These are phyloP conservation scores for Phialophora expanda DNA, from an alignment of 2,329 filamentous ascomycete genomes.

Conservation along the genomic window DNA sequence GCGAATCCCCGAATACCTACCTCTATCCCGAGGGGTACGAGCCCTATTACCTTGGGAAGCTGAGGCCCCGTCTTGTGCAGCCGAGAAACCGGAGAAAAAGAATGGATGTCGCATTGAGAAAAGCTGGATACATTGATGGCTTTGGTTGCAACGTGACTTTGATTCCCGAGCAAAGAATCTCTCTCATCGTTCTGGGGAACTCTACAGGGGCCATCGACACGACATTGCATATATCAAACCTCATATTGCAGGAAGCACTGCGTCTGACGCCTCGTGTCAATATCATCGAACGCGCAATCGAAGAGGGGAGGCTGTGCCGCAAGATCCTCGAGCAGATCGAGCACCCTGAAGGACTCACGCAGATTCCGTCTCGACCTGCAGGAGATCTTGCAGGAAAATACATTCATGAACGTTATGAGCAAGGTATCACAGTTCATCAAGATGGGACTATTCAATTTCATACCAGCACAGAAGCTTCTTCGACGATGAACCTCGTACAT, in stretches of 20 bases:
- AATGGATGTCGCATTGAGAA: background rate
- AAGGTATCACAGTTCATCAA: background rate
- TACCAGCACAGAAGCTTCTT: conserved; percentile 1
- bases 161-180: background rate
- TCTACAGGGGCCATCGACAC: background rate
- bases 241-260: conserved; percentile 1
- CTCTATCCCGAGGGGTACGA: background rate
- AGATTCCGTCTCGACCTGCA: background rate
- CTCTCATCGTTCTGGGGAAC: background rate
- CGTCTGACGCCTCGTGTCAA: background rate
- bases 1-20: background rate
- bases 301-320: background rate
- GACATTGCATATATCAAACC: background rate
- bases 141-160: background rate
- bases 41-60: background rate
- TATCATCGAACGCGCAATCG: background rate
- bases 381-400: background rate
- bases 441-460: background rate
- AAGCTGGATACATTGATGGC: conserved; percentile 4
- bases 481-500: background rate
- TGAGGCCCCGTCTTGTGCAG: no score
- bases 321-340: background rate
- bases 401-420: background rate
- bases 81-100: background rate
- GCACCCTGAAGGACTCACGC: background rate